These are phyloP conservation scores for Termitomyces sp. DNA, from an alignment of 768 basidiomycete species.

Conservation along the genomic window DNA sequence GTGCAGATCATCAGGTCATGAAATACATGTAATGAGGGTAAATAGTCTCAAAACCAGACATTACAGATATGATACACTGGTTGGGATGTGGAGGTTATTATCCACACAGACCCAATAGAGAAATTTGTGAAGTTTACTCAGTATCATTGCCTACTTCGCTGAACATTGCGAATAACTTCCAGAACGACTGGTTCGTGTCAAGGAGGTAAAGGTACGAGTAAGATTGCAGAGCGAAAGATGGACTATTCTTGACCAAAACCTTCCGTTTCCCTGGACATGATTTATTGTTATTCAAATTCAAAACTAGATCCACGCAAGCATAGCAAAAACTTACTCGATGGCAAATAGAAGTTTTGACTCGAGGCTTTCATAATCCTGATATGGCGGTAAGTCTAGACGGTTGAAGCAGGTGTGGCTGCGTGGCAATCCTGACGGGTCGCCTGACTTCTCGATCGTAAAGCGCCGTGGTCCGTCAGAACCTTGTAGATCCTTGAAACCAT, in stretches of 20 bases:
- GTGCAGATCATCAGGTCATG: constrained; percentile 4
- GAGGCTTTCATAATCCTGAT: constrained; percentile 82
- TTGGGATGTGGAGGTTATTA: no score
- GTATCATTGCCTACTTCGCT: no score
- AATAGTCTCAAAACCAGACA: no score
- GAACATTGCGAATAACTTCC: no score
- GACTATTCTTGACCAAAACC: constrained; percentile 65
- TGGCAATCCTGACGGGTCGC: constrained; percentile 83
- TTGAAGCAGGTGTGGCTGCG: constrained; percentile 96
- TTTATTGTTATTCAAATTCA: not conserved
- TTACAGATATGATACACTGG: no score
- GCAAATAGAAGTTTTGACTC: constrained; percentile 84
- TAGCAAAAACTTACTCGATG: constrained; percentile 58
- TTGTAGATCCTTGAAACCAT: constrained; percentile 93
- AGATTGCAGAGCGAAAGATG: not conserved
- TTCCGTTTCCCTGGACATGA: constrained; percentile 64
- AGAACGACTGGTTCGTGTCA: no score
- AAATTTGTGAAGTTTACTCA: no score
- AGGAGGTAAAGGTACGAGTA: not conserved
- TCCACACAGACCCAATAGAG: no score
- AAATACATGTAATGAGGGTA: not conserved
- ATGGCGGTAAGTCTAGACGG: constrained; percentile 82
- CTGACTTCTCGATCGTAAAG: constrained; percentile 94
- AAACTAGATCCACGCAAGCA: not conserved
- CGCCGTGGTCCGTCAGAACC: constrained; percentile 89